These are phyloP conservation scores for Adiantum capillusveneris DNA, from an alignment of 75 land plant genomes.

Conservation along the genomic window DNA sequence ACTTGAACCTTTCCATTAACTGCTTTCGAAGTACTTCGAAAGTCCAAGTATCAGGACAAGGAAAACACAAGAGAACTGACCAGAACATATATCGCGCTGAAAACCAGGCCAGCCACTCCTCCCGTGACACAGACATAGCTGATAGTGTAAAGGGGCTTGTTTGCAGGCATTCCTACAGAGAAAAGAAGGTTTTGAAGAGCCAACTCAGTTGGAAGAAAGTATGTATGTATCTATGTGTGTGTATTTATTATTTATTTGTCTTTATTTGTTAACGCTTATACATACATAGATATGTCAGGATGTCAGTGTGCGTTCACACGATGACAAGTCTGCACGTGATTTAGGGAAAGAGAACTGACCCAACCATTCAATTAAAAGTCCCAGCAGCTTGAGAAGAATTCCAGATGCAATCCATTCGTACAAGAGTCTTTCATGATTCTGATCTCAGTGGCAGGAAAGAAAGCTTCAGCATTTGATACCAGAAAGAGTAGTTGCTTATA, in stretches of 20 bases:
- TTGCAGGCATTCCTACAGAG: slow-evolving; percentile 60
- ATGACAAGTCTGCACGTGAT: too few species aligned
- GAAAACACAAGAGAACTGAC: slow-evolving; percentile 23
- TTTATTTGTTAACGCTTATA: too few species aligned
- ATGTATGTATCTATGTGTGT: too few species aligned
- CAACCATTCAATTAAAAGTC: slow-evolving; percentile 26
- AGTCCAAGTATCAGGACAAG: not conserved
- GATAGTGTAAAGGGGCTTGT: slow-evolving; percentile 67
- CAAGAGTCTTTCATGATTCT: slow-evolving; percentile 36
- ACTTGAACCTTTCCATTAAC: not conserved
- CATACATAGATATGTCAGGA: too few species aligned
- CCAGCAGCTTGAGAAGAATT: slow-evolving; percentile 33
- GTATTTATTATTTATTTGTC: too few species aligned
- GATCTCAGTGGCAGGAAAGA: not conserved
- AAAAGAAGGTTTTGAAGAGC: too few species aligned
- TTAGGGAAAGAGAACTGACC: slow-evolving; percentile 23
- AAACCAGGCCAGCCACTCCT: slow-evolving; percentile 54
- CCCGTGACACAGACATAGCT: slow-evolving; percentile 71
- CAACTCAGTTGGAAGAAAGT: too few species aligned
- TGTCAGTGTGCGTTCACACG: too few species aligned
- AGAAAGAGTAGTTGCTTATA: too few species aligned
- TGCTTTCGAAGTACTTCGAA: not conserved
- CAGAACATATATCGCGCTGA: slow-evolving; percentile 52
- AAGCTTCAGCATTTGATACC: too few species aligned
- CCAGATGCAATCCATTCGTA: slow-evolving; percentile 39